Base-by-base conservation (phyloP, 768 basidiomycete genomes). In the Trametes villosa region DNA sequence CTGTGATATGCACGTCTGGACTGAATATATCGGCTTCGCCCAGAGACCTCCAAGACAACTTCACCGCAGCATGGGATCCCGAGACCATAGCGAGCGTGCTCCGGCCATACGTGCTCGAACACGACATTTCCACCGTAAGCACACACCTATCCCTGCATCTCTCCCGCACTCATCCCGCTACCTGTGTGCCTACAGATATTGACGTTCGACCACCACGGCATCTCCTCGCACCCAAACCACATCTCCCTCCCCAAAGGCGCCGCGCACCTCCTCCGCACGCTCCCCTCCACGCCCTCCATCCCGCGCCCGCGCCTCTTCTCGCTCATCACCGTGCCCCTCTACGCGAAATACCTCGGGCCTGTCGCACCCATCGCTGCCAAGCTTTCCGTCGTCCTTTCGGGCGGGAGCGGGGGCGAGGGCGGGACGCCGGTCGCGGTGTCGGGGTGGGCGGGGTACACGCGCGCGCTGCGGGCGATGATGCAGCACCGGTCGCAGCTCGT, bases 161-260 rank as follows among this genome's bases (percentile, higher is more conserved):
- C 17, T 15, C 24, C 34, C 40, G 40, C 26, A 52, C 22, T 2
- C 42, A 40, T 48, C 45, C 47, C n/a, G n/a, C n/a, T n/a, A n/a
- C n/a, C n/a, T n/a, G n/a, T n/a, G 27, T 11, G 54, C 33, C 27
- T 59, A 29, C 66, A 96, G 93, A 86, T 96, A 47, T 77, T 97
- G 48, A 96, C 94, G 0, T 97, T 96, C 69, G 95, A 97, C 72
- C 59, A 75, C 0, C 65, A 67, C 2, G 95, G 94, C 2, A 77
- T 96, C 15, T 92, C 94, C n/a, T 78, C 77, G 4, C 95, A 96
- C 69, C 91, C 91, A 2, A 97, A 97, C 70, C 95, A 97, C 73
- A 80, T 77, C 63, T 86, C 93, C 1, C 78, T 95, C 18, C 83
- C 82, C 9, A 70, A 74, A 22, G 90, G 87, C 38, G 83, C 81